A percentile compares a stretch with the other conserved stretches of the same genome.
phyloP scores from a whole-genome alignment of 2,329 filamentous ascomycete genomes.

The Pyrenophora teres region DNA sequence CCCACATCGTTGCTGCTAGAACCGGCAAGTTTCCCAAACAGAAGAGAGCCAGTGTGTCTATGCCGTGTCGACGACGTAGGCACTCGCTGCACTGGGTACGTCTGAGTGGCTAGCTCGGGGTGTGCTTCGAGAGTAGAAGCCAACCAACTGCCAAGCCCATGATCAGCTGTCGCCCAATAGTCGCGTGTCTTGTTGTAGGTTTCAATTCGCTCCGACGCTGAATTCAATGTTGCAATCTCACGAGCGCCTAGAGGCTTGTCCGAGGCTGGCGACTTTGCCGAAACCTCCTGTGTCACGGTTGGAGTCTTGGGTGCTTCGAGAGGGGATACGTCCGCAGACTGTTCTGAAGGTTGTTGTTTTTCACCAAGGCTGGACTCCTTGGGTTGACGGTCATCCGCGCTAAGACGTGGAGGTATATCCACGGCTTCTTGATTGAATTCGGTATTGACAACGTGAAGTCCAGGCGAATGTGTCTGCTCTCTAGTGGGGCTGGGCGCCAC shows the following conservation, averaged over 20 bases:
- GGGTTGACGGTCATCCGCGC: conserved; percentile 21
- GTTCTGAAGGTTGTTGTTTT: conserved; percentile 5
- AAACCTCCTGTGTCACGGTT: conserved; percentile 19
- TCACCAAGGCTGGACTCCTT: conserved; percentile 13
- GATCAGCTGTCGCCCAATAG: conserved; percentile 73
- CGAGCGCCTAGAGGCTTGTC: conserved; percentile 63
- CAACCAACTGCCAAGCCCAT: conserved; percentile 71
- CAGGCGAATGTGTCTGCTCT: conserved; percentile 32
- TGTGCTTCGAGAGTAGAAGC: conserved; percentile 54
- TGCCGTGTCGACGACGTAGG: conserved; percentile 41
- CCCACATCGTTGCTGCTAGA: conserved; percentile 23
- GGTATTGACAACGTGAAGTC: conserved; percentile 53
- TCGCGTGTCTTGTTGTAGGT: conserved; percentile 74
- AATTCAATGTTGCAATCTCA: conserved; percentile 74
- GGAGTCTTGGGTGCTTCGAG: conserved; percentile 18
- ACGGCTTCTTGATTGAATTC: conserved; percentile 45
- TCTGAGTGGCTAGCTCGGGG: conserved; percentile 55
- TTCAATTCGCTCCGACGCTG: conserved; percentile 69
- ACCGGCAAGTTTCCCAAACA: conserved; percentile 44
- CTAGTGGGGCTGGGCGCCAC: conserved; percentile 24
- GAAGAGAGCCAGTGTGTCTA: conserved; percentile 42
- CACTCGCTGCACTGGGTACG: conserved; percentile 25
- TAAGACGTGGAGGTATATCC: conserved; percentile 43
- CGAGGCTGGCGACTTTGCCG: conserved; percentile 28
- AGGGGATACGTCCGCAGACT: conserved; percentile 6